Base-by-base conservation (phyloP, 108 stramenopile genomes). In the Skeletonema tropicum region DNA sequence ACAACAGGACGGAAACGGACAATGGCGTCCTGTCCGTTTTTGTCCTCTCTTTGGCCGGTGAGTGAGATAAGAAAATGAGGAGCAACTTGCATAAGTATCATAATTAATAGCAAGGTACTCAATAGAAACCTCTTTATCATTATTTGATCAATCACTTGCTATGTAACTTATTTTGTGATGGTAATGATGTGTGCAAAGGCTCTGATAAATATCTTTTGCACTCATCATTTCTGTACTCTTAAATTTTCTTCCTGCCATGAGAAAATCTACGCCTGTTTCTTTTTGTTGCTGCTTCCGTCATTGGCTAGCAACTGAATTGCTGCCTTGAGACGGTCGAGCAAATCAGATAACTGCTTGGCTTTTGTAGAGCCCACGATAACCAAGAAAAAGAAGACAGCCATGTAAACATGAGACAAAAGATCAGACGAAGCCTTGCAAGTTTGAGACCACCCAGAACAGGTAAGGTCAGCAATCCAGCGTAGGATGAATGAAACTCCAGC, bases 311-410 rank as follows among this genome's bases (percentile, higher is more conserved):
- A 14, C 30, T 80, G 80, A 64, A 86, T 66, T 7, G 87, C 89
- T 26, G 83, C 66, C 73, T 70, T 84, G 67, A 94, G 19, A 64
- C 77, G 75, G 7, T 73, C 49, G 11, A 84, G 8, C 31, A 88
- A 39, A 6, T 90, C 87, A 52, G 82, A 83, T 2, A 92, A 72
- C 73, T 92, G 92, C 59, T 95, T 78, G 3, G 87, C 85, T 65
- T 92, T 95, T 11, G 94, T 92, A 25, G 83, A 78, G 3, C 80
- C 91, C n/a, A 97, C 83, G 63, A 94, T 94, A 32, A 94, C 26
- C 63, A 94, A 60, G 79, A 97, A 94, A 60, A 86, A 84, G 73
- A 92, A 75, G 12, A 92, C 90, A 32, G 92, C 92, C 38, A 89
- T 83, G 42, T 90, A 93, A 45, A 93, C 64, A 68, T 94, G 94